A percentile compares a stretch with the other conserved stretches of the same genome.
These are phyloP conservation scores for Cyclotella distinguenda DNA, from an alignment of 108 stramenopile species.

Conservation along the genomic window DNA sequence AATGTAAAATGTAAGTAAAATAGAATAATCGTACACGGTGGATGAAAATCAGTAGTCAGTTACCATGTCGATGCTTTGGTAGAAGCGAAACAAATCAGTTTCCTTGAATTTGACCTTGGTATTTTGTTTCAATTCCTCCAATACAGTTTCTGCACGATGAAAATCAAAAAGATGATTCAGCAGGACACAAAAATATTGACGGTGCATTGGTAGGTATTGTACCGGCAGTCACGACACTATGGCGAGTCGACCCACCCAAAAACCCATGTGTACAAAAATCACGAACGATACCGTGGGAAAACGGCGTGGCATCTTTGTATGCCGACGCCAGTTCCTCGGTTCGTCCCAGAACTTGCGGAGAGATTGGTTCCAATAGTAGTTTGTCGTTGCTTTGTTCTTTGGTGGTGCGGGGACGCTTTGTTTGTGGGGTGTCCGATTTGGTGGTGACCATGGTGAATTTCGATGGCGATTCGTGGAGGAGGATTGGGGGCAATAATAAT, in stretches of 20 bases:
- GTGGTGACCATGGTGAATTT: no score
- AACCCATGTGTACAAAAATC: conserved; percentile 64
- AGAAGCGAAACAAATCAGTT: conserved; percentile 93
- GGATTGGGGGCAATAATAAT: no score
- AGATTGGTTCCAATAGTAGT: conserved; percentile 38
- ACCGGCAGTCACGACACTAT: conserved; percentile 1
- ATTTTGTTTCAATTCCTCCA: conserved; percentile 83
- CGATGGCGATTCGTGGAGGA: no score
- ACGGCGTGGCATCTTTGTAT: conserved; percentile 58
- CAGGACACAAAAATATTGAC: not conserved
- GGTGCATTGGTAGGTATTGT: not conserved
- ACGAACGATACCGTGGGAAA: conserved; percentile 63
- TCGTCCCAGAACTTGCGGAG: conserved; percentile 22
- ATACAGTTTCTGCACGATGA: conserved; percentile 33
- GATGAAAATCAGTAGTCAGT: conserved; percentile 29
- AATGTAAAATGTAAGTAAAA: conserved; percentile 14
- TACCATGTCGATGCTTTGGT: conserved; percentile 85
- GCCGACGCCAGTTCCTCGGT: conserved; percentile 19
- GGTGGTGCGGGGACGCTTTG: not conserved
- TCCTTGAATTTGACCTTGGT: conserved; percentile 96
- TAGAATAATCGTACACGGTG: conserved; percentile 16
- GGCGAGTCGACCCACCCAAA: no score
- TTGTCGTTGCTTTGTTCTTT: conserved; percentile 5
- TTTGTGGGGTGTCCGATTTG: not conserved
- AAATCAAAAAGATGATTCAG: not conserved